phyloP scores from a whole-genome alignment of 2,329 filamentous ascomycete genomes.

The Alternaria alternata region DNA sequence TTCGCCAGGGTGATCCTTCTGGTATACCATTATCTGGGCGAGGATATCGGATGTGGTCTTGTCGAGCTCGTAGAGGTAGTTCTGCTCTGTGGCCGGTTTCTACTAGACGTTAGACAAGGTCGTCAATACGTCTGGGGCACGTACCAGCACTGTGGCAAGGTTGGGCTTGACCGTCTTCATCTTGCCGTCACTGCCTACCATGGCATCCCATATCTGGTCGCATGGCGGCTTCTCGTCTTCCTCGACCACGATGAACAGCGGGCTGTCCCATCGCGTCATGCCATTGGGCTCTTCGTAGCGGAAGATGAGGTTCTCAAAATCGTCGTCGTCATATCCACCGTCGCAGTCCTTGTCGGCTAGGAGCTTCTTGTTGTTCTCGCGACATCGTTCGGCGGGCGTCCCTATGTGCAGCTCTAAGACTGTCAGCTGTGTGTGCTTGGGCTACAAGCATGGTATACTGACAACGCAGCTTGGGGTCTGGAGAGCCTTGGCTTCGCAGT shows the following conservation, averaged over 20 bases:
- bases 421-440: conserved; percentile 38
- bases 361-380: conserved; percentile 66
- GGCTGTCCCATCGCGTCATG: conserved; percentile 85
- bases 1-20: conserved; percentile 69
- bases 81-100: conserved; percentile 68
- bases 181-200: conserved; percentile 69
- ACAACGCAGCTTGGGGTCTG: conserved; percentile 79
- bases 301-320: conserved; percentile 82
- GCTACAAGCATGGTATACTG: conserved; percentile 33
- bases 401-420: conserved; percentile 64
- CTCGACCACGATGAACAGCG: conserved; percentile 80
- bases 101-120: conserved; percentile 26
- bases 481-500: conserved; percentile 83
- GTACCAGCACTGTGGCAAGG: conserved; percentile 72
- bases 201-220: conserved; percentile 76
- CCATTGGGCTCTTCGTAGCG: conserved; percentile 87
- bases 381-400: conserved; percentile 63
- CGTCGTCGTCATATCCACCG: conserved; percentile 63
- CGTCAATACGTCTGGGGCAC: conserved; percentile 11
- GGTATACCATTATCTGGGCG: conserved; percentile 72
- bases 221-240: conserved; percentile 75
- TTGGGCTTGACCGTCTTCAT: conserved; percentile 75
- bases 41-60: conserved; percentile 80
- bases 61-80: conserved; percentile 83
- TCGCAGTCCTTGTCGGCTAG: conserved; percentile 53